Conservation (phyloP, 2,329 filamentous ascomycete species). For the Colletotrichum lupini region DNA sequence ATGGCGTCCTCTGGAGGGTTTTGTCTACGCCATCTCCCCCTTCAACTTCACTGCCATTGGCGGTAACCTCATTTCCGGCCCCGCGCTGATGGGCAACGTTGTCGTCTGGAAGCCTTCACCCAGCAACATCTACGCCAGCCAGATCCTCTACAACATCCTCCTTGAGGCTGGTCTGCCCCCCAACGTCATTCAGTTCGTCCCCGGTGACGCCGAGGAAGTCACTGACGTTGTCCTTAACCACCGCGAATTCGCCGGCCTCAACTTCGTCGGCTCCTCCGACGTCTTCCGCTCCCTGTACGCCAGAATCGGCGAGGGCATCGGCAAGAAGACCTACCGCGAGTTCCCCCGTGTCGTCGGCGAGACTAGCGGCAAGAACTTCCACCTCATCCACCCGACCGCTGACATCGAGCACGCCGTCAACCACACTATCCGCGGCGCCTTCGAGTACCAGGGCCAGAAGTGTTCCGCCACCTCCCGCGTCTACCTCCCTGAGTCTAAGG, state of each 20-base stretch:
- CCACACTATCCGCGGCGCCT: slow-evolving; percentile 87
- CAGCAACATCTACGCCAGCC: slow-evolving; percentile 89
- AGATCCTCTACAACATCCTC: slow-evolving; percentile 89
- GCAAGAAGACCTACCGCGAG: slow-evolving; percentile 82
- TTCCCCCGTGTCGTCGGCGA: slow-evolving; percentile 93
- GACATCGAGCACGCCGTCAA: slow-evolving; percentile 82
- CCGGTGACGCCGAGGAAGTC: slow-evolving; percentile 86
- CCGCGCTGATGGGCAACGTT: slow-evolving; percentile 92
- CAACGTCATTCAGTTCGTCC: slow-evolving; percentile 93
- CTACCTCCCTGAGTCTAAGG: slow-evolving; percentile 81
- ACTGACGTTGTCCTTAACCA: slow-evolving; percentile 82
- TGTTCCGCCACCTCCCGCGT: slow-evolving; percentile 86
- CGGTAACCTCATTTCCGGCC: slow-evolving; percentile 84
- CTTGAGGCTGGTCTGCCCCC: slow-evolving; percentile 89
- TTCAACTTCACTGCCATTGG: slow-evolving; percentile 99
- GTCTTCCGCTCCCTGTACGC: slow-evolving; percentile 92
- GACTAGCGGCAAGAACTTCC: slow-evolving; percentile 95
- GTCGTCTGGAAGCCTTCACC: slow-evolving; percentile 87
- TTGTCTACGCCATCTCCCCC: slow-evolving; percentile 92
- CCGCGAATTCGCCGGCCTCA: slow-evolving; percentile 86
- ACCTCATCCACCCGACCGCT: slow-evolving; percentile 81
- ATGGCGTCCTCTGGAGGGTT: slow-evolving; percentile 90
- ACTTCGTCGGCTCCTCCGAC: slow-evolving; percentile 93
- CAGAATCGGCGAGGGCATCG: slow-evolving; percentile 83
- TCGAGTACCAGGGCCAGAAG: slow-evolving; percentile 93